Base-by-base conservation (phyloP, 2,329 filamentous ascomycete species). In the Ophiocordyceps polyrhachis-furcata region DNA sequence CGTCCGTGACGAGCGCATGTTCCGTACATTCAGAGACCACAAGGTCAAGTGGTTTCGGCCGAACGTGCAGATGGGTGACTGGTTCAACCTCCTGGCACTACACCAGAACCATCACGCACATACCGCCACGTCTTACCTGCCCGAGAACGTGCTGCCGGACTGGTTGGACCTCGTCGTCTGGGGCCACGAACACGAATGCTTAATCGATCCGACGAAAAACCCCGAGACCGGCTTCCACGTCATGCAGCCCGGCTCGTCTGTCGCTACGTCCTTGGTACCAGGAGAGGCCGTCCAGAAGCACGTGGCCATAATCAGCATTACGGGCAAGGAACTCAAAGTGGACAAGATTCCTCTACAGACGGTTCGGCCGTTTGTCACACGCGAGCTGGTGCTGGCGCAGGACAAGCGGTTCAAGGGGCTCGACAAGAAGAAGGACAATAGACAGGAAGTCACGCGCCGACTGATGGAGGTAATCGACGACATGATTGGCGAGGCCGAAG, bases 111-210 rank as follows among this genome's bases (percentile, higher is more conserved):
- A 96, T 56, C 79, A 91, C 55, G 85, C 88, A 0, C 82, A 95
- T 56, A 93, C 85, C 0, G 77, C 88, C 17, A 96, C 89, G 0
- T 81, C 84, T n/a, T 96, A 94, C 56, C 71, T 98, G 0, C 89
- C 93, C 0, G 93, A 98, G 56, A 86, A 82, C 53, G 91, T 95
- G 54, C 68, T 98, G 0, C 93, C 91, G 0, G 79, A 86, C 17
- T 96, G 93, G 65, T 67, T 98, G 50, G 83, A 98, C 56, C 70
- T 98, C 5, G 77, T 98, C 0, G 74, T 98, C 43, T 98, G 91
- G 91, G 91, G 91, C 3, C 91, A 98, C 55, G 91, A 98, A 61
- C 91, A 98, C 57, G 89, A 98, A 60, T 98, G 91, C 56, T 60
- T 89, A 8, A 93, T 98, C 50, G 79, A 94, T 41, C 91, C 91